These are phyloP conservation scores for Macroventuria anomochaeta DNA, from an alignment of 2,329 filamentous ascomycete species.

Conservation along the genomic window DNA sequence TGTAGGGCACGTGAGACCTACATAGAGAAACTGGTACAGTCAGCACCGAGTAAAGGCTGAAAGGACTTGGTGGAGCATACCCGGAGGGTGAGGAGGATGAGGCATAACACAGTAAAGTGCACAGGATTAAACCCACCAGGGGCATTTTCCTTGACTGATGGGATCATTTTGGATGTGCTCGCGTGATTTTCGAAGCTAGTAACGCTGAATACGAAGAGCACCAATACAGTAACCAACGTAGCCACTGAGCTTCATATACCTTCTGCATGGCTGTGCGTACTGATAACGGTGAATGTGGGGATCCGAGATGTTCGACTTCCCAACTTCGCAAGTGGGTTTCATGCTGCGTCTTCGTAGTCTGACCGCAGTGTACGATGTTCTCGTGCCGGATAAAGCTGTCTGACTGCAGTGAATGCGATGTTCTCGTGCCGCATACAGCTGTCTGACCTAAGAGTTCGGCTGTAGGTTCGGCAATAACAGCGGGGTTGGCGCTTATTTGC, in stretches of 20 bases:
- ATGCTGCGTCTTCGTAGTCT: background rate
- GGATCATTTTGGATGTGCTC: constrained; percentile 3
- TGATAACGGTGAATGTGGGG: constrained; percentile 14
- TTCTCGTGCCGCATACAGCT: background rate
- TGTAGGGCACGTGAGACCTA: constrained; percentile 37
- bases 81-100: constrained; percentile 8
- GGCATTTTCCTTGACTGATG: background rate
- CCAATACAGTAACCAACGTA: background rate
- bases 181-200: background rate
- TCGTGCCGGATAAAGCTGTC: background rate
- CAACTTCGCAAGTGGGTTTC: background rate
- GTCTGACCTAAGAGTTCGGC: constrained; percentile 5
- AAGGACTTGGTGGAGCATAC: background rate
- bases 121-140: constrained; percentile 13
- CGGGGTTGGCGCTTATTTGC: background rate
- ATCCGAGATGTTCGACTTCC: constrained; percentile 2
- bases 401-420: too few species aligned
- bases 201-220: background rate
- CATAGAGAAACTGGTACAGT: constrained; percentile 25
- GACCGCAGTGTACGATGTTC: background rate
- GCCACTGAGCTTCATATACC: constrained; percentile 12
- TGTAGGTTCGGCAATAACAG: background rate
- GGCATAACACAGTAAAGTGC: constrained; percentile 16
- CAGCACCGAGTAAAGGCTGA: background rate
- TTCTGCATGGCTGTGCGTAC: background rate